Base-by-base conservation (phyloP, 495 filamentous ascomycete species). In the Choiromyces venosus region DNA sequence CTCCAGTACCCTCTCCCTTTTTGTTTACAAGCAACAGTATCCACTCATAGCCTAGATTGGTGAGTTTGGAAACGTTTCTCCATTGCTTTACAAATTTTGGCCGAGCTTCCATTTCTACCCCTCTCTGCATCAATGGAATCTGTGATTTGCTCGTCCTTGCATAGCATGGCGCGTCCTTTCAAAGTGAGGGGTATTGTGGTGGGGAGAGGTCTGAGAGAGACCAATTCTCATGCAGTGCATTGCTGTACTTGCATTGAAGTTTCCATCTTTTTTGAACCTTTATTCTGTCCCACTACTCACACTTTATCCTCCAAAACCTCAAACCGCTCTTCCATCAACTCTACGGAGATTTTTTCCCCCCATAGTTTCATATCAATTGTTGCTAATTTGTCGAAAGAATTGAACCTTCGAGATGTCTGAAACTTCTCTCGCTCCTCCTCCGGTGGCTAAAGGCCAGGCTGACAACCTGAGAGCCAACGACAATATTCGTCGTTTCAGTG, bases 401-500 rank as follows among this genome's bases (percentile, higher is more conserved):
- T 77, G 75, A 77, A 69, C 70, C 56, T 65, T 77, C 69, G 69
- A 77, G 77, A 80, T 74, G 81, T 73, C 74, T 76, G 72, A 71
- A 71, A 74, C 81, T 65, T 74, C 71, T 78, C 82, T 81, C 75
- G 75, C 79, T 56, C 76, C 77, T 65, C 71, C 82, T 44, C 69
- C 83, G 82, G n/a, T 71, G 61, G 71, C 67, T 56, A 73, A 73
- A 66, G 73, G 86, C 68, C 92, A 90, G 82, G 92, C 92, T 79
- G 75, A 86, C 70, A 92, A 90, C 82, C 52, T 61, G 25, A 61
- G 52, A 21, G 93, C 93, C 80, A 97, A 99, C 86, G 95, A 99
- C 85, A 98, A 97, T 86, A 99, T 99, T 86, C 91, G 90, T 81
- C 93, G 95, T 73, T 99, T 99, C 85, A 88, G 89, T 74, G 93